Evolutionary conservation across 2,329 filamentous ascomycete species (phyloP), one percentile per base, ranked within the genome.

Genomic region (Colletotrichum brevisporum): DNA sequence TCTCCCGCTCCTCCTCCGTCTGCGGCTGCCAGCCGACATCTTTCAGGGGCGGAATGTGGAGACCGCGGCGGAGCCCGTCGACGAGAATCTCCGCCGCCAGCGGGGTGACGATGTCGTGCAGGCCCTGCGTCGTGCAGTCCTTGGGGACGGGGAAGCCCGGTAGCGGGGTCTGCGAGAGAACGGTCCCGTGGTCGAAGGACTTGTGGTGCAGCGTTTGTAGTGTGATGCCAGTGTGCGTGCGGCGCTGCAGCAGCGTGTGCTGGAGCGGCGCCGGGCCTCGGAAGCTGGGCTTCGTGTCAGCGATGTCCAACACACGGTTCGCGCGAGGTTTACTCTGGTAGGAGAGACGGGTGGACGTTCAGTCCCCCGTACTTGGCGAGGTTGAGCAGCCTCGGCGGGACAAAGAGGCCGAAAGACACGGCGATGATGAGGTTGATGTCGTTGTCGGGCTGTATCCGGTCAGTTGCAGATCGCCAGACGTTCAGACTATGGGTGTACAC

Each of bases 321-420:
- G 27, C 27, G 2, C 9, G 27, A 6, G 6, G 76, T 84, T 73
- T 84, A 93, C 90, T 96, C 92, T 4, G 95, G 95, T 15, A 99
- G 87, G 31, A 98, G 82, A 0, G 95, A 98, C 1, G 96, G 96
- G 76, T 99, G 96, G 2, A 99, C 87, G 79, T 99, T 99, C 3
- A 99, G 82, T 0, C 96, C 96, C 51, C 95, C 95, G 80, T 97
- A 97, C 74, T 88, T 89, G 26, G 92, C 89, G 1, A 82, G 82
- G 24, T 83, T 83, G 24, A 99, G 84, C 16, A 98, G 89, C 5
- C 94, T 87, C 0, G 87, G 86, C 0, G 96, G 96, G 1, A 99
- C 91, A 70, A 98, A 92, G 8, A 97, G 87, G 3, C 96, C 96
- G 80, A 98, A 99, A 0, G 96, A 98, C 5, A 98, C 96, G 55